Evolutionary conservation across 2,329 filamentous ascomycete species (phyloP), one percentile per base, ranked within the genome.

Genomic region (Venturia oleaginea): DNA sequence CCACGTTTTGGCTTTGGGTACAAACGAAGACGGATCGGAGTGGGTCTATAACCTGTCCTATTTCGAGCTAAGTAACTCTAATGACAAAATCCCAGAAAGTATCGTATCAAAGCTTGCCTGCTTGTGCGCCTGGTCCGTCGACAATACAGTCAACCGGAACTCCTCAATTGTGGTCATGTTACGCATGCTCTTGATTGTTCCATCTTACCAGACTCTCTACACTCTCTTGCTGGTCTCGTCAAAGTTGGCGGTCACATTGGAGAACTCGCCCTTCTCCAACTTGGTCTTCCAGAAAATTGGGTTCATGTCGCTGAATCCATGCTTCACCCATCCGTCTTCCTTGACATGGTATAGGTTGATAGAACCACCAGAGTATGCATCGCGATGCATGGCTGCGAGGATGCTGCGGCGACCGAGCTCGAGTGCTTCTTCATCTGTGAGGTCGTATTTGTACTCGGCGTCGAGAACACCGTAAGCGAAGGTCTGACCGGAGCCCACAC

Each of bases 271-370:
- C 86, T 96, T 96, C 77, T 96, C 89, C 73, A 99, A 80, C 86
- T 99, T 99, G 61, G 92, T 97, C 83, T 96, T 89, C 94, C 94
- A 99, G 88, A 99, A 99, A 75, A 97, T 96, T 55, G 93, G 93
- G 82, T 97, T 97, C 71, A 93, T 97, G 78, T 99, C 94, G 70
- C 83, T 92, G 84, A 99, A 99, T 67, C 94, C 94, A 75, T 97
- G 93, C 85, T 96, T 96, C 73, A 96, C 92, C 94, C 94, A 99
- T 71, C 94, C 94, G 68, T 92, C 89, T 82, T 99, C 93, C 86
- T 97, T 97, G 76, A 99, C 92, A 74, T 99, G 94, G 80, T 99
- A 99, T 74, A 97, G 76, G 81, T 99, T 99, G 84, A 99, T 97
- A 81, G 86, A 97, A 70, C 94, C 94, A 82, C 94, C 94, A 30